Evolutionary conservation across 257 asterid genomes (phyloP).

Genomic region (Phtheirospermum japonicum): DNA sequence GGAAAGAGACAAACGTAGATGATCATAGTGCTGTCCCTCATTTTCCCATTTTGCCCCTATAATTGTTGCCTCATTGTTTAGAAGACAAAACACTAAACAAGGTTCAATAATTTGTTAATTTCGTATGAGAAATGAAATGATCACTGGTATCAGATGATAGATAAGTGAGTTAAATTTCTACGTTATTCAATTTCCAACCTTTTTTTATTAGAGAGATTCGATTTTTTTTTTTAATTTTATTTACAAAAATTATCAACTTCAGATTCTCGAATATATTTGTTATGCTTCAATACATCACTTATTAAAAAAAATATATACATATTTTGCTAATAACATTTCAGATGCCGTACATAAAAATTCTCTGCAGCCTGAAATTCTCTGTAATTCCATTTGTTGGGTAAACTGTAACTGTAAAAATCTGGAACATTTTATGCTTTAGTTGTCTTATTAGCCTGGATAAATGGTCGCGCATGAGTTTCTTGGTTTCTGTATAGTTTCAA

Average conservation of each 20-base stretch:
- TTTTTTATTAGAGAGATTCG: too few species aligned
- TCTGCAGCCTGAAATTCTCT: slow-evolving; percentile 30
- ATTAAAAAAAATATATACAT: too few species aligned
- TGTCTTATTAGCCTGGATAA: slow-evolving; percentile 41
- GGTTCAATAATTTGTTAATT: background rate
- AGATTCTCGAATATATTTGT: too few species aligned
- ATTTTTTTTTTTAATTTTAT: too few species aligned
- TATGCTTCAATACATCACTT: too few species aligned
- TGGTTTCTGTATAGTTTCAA: slow-evolving; percentile 31
- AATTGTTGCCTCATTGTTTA: too few species aligned
- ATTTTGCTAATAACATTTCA: too few species aligned
- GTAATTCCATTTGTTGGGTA: slow-evolving; percentile 20
- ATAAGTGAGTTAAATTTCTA: too few species aligned
- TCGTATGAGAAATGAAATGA: background rate
- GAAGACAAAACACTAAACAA: background rate
- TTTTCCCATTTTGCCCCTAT: background rate
- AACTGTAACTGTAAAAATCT: background rate
- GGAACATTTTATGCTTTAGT: slow-evolving; percentile 7
- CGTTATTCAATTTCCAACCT: too few species aligned
- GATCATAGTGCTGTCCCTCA: background rate
- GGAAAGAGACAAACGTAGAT: background rate
- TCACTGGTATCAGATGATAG: too few species aligned
- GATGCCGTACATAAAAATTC: slow-evolving; percentile 10
- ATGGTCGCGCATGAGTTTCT: slow-evolving; percentile 45
- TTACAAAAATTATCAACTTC: too few species aligned